A percentile compares a stretch with the other conserved stretches of the same genome.
Conservation (phyloP, 129 eudicot genomes). For the Scalesia atractyloides region DNA sequence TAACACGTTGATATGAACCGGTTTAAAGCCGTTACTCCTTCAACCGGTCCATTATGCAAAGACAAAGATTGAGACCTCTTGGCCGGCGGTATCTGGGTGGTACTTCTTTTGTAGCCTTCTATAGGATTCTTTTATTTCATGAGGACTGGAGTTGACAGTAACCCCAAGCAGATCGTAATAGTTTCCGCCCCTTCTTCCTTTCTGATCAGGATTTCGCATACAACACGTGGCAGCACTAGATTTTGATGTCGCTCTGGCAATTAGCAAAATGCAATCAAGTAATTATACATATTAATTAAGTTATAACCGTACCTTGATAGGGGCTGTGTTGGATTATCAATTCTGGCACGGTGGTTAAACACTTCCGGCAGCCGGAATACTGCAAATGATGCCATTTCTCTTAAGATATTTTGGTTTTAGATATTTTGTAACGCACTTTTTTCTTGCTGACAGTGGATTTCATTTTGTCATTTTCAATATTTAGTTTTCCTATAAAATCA, state of each 20-base stretch:
- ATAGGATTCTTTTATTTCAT: slow-evolving; percentile 65
- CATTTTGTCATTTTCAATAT: background rate
- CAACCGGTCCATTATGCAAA: background rate
- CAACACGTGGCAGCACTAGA: slow-evolving; percentile 37
- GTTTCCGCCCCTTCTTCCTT: slow-evolving; percentile 28
- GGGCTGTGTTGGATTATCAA: slow-evolving; percentile 29
- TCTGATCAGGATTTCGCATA: slow-evolving; percentile 18
- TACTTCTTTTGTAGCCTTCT: slow-evolving; percentile 66
- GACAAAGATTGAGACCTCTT: slow-evolving; percentile 41
- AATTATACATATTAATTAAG: background rate
- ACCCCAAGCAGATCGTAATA: slow-evolving; percentile 67
- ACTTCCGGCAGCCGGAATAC: slow-evolving; percentile 33
- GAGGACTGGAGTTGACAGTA: slow-evolving; percentile 43
- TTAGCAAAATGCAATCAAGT: background rate
- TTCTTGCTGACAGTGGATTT: slow-evolving; percentile 25
- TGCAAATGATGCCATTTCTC: slow-evolving; percentile 40
- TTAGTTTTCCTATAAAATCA: background rate
- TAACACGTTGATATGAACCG: background rate
- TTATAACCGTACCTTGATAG: slow-evolving; percentile 32
- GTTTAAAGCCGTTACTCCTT: background rate
- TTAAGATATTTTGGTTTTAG: slow-evolving; percentile 27
- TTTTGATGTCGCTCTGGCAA: slow-evolving; percentile 24
- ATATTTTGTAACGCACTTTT: slow-evolving; percentile 34
- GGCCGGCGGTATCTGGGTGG: slow-evolving; percentile 81
- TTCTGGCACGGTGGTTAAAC: slow-evolving; percentile 21